A percentile compares a stretch with the other conserved stretches of the same genome.
Conservation (phyloP, 768 basidiomycete genomes). For the Ramaria sp. region DNA sequence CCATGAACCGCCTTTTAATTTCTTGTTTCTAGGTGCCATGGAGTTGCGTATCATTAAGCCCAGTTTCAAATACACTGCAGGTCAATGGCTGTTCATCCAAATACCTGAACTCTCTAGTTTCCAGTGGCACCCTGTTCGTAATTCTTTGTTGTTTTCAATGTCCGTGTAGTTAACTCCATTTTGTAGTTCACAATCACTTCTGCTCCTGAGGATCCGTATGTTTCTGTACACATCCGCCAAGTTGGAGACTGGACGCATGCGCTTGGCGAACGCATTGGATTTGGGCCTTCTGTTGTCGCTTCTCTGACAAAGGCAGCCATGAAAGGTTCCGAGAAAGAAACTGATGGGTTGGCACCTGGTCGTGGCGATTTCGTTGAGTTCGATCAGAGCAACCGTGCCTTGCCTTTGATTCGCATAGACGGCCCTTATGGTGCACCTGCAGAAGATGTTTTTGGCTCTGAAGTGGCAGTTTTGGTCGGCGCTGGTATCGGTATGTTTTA, state of each 20-base stretch:
- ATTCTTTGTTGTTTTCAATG: not conserved
- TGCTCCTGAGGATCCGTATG: conserved; percentile 87
- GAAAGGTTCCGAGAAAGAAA: conserved; percentile 61
- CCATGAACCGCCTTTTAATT: not conserved
- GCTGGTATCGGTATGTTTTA: conserved; percentile 73
- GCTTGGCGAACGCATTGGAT: conserved; percentile 80
- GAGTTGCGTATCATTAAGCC: conserved; percentile 88
- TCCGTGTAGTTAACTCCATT: not conserved
- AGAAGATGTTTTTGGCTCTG: conserved; percentile 77
- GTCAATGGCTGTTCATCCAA: conserved; percentile 87
- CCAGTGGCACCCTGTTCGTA: conserved; percentile 95
- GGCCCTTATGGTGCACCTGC: conserved; percentile 92
- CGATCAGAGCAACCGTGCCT: conserved; percentile 39
- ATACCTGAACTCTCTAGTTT: conserved; percentile 73
- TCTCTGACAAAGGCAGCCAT: conserved; percentile 70
- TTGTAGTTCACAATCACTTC: conserved; percentile 87
- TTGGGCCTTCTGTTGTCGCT: conserved; percentile 64
- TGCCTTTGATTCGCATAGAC: conserved; percentile 71
- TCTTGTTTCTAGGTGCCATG: conserved; percentile 56
- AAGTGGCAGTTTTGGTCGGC: conserved; percentile 86
- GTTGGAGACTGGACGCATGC: conserved; percentile 81
- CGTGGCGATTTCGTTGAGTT: conserved; percentile 81
- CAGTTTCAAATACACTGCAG: conserved; percentile 82
- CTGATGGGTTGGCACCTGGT: conserved; percentile 22
- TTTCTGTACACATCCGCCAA: conserved; percentile 88